A percentile compares a stretch with the other conserved stretches of the same genome.
These are phyloP conservation scores for Nakazawaea ishiwadae DNA, from an alignment of 805 yeast species.

Conservation along the genomic window DNA sequence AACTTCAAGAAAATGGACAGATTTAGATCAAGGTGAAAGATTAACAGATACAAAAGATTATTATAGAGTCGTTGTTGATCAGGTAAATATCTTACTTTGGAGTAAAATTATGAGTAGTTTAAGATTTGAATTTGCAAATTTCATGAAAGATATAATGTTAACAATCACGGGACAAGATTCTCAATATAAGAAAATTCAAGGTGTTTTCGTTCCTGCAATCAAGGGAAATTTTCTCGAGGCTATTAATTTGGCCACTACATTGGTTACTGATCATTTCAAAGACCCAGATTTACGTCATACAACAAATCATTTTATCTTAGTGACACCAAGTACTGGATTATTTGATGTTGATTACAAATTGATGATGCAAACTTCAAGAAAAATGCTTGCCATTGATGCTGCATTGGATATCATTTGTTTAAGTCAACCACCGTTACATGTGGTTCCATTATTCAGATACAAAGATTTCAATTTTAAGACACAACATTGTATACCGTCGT, in stretches of 20 bases:
- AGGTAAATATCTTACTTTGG: constrained; percentile 87
- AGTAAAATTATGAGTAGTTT: constrained; percentile 84
- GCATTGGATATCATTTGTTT: constrained; percentile 87
- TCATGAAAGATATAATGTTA: constrained; percentile 67
- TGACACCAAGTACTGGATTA: constrained; percentile 91
- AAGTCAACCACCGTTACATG: constrained; percentile 87
- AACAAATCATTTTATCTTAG: constrained; percentile 80
- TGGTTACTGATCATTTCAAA: constrained; percentile 70
- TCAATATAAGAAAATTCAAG: constrained; percentile 42
- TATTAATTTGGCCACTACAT: constrained; percentile 73
- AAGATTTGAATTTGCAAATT: constrained; percentile 77
- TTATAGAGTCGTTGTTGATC: constrained; percentile 92
- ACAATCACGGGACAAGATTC: constrained; percentile 31
- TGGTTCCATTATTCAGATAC: constrained; percentile 83
- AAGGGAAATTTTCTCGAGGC: constrained; percentile 90
- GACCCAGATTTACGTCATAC: constrained; percentile 88
- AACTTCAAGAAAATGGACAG: constrained; percentile 42
- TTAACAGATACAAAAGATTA: constrained; percentile 68
- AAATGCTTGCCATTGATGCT: constrained; percentile 72
- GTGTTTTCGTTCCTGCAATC: constrained; percentile 75
- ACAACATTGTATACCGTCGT: constrained; percentile 81
- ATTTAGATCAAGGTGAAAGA: constrained; percentile 66
- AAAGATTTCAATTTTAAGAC: constrained; percentile 45
- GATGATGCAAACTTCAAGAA: constrained; percentile 67
- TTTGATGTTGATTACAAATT: constrained; percentile 86